These are phyloP conservation scores for Globisporangium spinosum DNA, from an alignment of 352 stramenopile genomes.

Conservation along the genomic window DNA sequence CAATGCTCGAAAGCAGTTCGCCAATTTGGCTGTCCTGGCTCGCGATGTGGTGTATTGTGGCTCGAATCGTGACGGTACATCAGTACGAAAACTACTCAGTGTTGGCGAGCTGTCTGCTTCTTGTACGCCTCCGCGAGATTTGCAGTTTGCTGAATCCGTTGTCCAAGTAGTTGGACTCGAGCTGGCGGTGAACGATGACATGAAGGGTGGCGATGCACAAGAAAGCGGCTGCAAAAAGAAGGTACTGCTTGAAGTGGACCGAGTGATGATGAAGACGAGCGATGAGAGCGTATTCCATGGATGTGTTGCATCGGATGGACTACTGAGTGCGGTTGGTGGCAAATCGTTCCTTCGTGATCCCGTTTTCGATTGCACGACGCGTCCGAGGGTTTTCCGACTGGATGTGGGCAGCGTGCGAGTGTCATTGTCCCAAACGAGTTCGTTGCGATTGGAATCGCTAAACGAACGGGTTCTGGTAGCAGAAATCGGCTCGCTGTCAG, in stretches of 20 bases:
- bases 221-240: neutral
- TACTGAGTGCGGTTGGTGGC: neutral
- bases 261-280: neutral
- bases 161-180: slow-evolving; percentile 13
- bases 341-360: slow-evolving; percentile 1
- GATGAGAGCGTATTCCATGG: slow-evolving; percentile 4
- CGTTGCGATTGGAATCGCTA: slow-evolving; percentile 21
- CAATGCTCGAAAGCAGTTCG: neutral
- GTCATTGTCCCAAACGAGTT: slow-evolving; percentile 22
- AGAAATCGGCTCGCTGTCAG: slow-evolving; percentile 11
- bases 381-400: slow-evolving; percentile 24
- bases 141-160: slow-evolving; percentile 4
- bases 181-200: neutral
- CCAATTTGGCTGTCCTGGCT: slow-evolving; percentile 4
- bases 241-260: neutral
- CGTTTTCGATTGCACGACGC: neutral
- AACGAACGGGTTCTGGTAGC: slow-evolving; percentile 26
- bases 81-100: neutral
- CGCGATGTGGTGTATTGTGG: slow-evolving; percentile 10
- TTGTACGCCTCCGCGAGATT: neutral
- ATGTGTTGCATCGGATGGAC: slow-evolving; percentile 1
- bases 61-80: slow-evolving; percentile 2
- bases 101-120: slow-evolving; percentile 12
- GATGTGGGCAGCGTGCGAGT: slow-evolving; percentile 25
- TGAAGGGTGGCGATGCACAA: neutral